Evolutionary conservation across 495 filamentous ascomycete species (phyloP), one percentile per base, ranked within the genome.

Genomic region (Emericellopsis terricola): DNA sequence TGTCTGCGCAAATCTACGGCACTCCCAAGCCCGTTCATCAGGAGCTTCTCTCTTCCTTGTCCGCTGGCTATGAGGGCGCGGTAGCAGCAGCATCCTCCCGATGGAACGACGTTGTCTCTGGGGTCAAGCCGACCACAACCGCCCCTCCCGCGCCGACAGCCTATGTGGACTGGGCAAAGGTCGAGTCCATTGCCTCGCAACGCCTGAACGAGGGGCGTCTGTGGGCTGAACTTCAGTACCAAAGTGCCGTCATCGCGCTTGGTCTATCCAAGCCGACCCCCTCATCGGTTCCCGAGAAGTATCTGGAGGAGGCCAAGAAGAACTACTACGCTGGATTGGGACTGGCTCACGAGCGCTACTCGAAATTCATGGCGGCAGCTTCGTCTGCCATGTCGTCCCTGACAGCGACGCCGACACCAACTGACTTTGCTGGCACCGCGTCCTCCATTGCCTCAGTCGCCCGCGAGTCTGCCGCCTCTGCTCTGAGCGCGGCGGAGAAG

Each of bases 311-410:
- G 28, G 73, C 76, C 18, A 72, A 69, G 40, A 60, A 71, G 34
- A 76, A 74, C 41, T 89, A 85, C 49, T 84, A 84, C 42, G 75
- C 81, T 36, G 78, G 71, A 8, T 41, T 86, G 34, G 81, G 81
- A 11, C 41, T 82, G 15, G 81, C 81, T 2, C 78, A 89, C 46
- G 79, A 73, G 28, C 69, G 71, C 14, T 86, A 83, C 43, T 71
- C 76, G 8, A 71, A 75, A 18, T 84, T 87, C 43, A 39, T 85
- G 5, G 62, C 60, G 9, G 71, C 76, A 7, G 80, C 77, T 15
- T 78, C 74, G 15, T 60, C 62, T 3, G 76, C 69, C 15, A 50
- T 74, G 13, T 64, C 54, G 40, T 65, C 62, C 20, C 38, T 69
- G 27, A 60, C 57, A 0, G 60, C 58, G 3, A 59, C 61, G 16